A percentile compares a stretch with the other conserved stretches of the same genome.
Conservation (phyloP, 176 grass and related monocot genomes). For the Zoysia pacifica region DNA sequence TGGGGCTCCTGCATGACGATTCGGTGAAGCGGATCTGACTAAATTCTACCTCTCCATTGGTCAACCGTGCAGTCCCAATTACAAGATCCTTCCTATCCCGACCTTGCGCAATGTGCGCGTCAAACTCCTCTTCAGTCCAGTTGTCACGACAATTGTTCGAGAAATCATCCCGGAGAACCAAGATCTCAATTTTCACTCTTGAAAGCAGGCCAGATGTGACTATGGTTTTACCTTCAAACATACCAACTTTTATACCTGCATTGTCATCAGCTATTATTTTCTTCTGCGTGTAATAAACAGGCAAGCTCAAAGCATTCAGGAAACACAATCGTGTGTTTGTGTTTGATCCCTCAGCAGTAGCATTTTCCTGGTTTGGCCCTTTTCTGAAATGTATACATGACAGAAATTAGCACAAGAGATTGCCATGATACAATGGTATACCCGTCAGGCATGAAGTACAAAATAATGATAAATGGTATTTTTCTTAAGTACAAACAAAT, state of each 20-base stretch:
- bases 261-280: conserved; percentile 2
- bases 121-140: conserved; percentile 46
- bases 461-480: not conserved
- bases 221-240: conserved; percentile 24
- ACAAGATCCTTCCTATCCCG: conserved; percentile 34
- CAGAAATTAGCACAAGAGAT: not conserved
- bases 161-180: conserved; percentile 44
- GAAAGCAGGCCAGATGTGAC: conserved; percentile 19
- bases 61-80: conserved; percentile 23
- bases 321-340: conserved; percentile 19
- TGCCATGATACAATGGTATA: not conserved
- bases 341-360: not conserved
- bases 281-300: conserved; percentile 46
- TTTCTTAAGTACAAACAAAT: not conserved
- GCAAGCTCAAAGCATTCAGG: conserved; percentile 7
- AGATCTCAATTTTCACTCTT: conserved; percentile 1
- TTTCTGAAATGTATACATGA: conserved; percentile 13
- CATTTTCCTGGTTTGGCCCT: not conserved
- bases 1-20: conserved; percentile 35
- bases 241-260: conserved; percentile 32
- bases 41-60: conserved; percentile 2
- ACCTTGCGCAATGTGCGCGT: conserved; percentile 31
- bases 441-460: not conserved
- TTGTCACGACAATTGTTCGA: not conserved
- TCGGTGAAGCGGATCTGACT: conserved; percentile 29